Evolutionary conservation across 1,284 basidiomycete genomes (phyloP).

Genomic region (Sporisorium exsertum): DNA sequence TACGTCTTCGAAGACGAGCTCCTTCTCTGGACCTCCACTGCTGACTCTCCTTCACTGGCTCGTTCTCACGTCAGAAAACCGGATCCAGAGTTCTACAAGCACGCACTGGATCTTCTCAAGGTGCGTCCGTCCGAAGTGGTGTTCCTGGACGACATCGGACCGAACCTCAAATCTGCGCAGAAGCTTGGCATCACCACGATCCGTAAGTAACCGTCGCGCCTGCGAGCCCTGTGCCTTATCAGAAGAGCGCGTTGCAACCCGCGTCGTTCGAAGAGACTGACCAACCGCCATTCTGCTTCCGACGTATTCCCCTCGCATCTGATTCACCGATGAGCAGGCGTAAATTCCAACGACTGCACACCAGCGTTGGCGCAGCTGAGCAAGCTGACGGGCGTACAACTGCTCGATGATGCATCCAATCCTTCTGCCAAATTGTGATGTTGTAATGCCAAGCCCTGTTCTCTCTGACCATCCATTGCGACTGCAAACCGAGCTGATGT

Average conservation of each 20-base stretch:
- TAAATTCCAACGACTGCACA: conserved; percentile 39
- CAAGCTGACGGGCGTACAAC: conserved; percentile 40
- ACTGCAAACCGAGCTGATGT: conserved; percentile 1
- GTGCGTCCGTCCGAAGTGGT: conserved; percentile 64
- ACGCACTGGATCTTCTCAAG: conserved; percentile 64
- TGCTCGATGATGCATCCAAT: conserved; percentile 31
- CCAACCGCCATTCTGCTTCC: neutral
- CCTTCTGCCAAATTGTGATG: conserved; percentile 33
- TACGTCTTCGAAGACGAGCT: conserved; percentile 26
- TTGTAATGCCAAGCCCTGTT: neutral
- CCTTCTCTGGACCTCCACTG: neutral
- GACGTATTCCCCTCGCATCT: neutral
- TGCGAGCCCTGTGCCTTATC: neutral
- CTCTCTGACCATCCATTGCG: neutral
- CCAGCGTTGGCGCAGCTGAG: conserved; percentile 46
- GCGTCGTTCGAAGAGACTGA: neutral
- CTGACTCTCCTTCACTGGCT: neutral
- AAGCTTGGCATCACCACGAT: conserved; percentile 69
- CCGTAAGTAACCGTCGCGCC: conserved; percentile 52
- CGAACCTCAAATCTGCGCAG: conserved; percentile 68
- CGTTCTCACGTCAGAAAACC: conserved; percentile 64
- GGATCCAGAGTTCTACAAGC: conserved; percentile 67
- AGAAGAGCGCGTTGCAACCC: neutral
- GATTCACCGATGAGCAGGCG: conserved; percentile 23
- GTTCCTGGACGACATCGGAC: conserved; percentile 70